Base-by-base conservation (phyloP, 1,139 yeast species). In the Starmera stellimalicola region DNA sequence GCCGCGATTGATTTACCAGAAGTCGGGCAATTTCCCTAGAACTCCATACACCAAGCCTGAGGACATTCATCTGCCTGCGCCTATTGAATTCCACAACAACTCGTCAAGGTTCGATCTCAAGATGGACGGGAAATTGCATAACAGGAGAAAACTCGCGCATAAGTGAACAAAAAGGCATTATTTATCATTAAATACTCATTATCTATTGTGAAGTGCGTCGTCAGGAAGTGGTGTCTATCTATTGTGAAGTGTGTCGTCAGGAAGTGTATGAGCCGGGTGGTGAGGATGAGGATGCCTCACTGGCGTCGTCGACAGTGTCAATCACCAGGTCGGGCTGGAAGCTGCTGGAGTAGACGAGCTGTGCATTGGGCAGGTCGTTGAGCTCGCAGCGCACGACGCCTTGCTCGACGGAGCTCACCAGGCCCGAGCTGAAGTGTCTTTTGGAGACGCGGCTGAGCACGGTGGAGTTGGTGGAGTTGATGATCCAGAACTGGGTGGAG, bases 301-400 rank as follows among this genome's bases (percentile, higher is more conserved):
- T 44, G 7, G 27, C 43, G 31, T 56, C 60, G 36, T 56, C 61
- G 16, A 54, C 50, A 36, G 57, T 57, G 7, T 40, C 37, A 18
- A 51, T 50, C 34, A 56, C 39, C 27, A 55, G 37, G 43, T 63
- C 62, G 34, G 64, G 53, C 25, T 54, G 41, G 26, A 52, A 45
- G 27, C 77, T 67, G 38, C 75, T 53, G 3, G 45, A 50, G 32
- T 65, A 47, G 7, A 85, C 70, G 37, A 71, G 65, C 28, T 56
- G 49, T 0, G 88, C 94, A 52, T 88, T 88, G 6, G 69, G 59
- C 31, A 71, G 53, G 53, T 87, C 96, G 51, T 82, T 87, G 7
- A 63, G 58, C 37, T 73, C 77, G 10, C 78, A 88, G 29, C 88
- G 63, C 10, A 57, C 63, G 12, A 59, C 56, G 0, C 94, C 96